Evolutionary conservation across 169 alveolate genomes (phyloP).

Genomic region (Plasmodium ovale): DNA sequence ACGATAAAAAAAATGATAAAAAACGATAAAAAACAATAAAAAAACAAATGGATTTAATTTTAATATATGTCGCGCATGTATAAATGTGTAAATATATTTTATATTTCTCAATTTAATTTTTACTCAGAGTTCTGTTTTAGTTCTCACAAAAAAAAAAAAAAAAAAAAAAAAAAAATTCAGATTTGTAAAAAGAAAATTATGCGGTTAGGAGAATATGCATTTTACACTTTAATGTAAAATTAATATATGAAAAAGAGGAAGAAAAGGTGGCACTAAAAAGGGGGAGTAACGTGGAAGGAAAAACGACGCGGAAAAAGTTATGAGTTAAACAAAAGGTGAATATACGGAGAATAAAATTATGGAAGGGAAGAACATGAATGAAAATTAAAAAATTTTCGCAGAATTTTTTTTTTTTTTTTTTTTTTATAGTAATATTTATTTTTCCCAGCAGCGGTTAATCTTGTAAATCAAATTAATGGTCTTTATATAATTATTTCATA

Average conservation of each 20-base stretch:
- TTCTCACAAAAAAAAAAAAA: conserved; percentile 11
- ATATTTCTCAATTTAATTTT: conserved; percentile 19
- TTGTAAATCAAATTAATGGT: neutral
- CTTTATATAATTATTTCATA: conserved; percentile 1
- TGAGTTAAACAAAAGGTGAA: conserved; percentile 13
- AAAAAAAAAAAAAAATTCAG: too few species aligned
- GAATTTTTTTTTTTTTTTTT: conserved; percentile 1
- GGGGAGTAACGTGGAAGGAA: neutral
- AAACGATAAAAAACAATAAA: too few species aligned
- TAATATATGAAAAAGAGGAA: conserved; percentile 11
- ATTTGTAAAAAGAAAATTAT: conserved; percentile 14
- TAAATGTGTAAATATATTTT: conserved; percentile 36
- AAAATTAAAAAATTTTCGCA: neutral
- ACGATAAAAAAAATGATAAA: too few species aligned
- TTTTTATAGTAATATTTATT: neutral
- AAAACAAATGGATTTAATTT: conserved; percentile 19
- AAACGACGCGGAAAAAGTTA: conserved; percentile 27
- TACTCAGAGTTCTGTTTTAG: neutral
- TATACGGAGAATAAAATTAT: neutral
- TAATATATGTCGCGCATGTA: neutral
- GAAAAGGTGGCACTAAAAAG: neutral
- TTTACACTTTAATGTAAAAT: neutral
- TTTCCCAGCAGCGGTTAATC: neutral
- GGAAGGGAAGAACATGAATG: neutral
- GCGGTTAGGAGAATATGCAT: conserved; percentile 9